Base-by-base conservation (phyloP, 768 basidiomycete species). In the Serendipita sp. region DNA sequence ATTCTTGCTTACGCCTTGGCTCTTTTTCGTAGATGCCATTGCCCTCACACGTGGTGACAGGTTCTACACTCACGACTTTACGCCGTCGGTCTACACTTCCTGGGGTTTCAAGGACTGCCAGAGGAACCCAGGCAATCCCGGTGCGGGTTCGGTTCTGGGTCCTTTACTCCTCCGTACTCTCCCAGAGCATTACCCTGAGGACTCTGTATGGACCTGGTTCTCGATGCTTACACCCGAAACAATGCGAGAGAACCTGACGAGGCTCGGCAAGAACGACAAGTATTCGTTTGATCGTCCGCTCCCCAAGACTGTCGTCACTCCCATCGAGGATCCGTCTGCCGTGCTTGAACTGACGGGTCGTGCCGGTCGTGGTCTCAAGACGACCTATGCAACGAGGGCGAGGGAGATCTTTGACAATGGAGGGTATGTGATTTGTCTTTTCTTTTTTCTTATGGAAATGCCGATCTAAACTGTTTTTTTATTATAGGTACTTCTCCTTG, bases 81-180 rank as follows among this genome's bases (percentile, higher is more conserved):
- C 18, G 58, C 58, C 89, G 1, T 81, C 75, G 75, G 91, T 91
- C 71, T 70, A 89, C 70, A 91, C 89, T 2, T 75, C 86, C 2
- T 91, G 89, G 89, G 89, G 89, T 43, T 89, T 87, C 69, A 80
- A 83, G 23, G 89, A 92, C 72, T 87, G 86, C 71, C 86, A 88
- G 67, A 82, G 88, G 64, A 83, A 90, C 68, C 75, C 83, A 33
- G 76, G 76, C 44, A 88, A 80, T 2, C 85, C 82, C 65, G 88
- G 88, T 31, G 87, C 86, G 67, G 88, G 88, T 23, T 73, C 71
- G 10, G 29, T 62, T 10, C 66, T 66, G 16, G 64, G 62, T 34
- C 33, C 66, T 79, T 27, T 91, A 36, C 74, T 91, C 73, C 75
- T 89, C 58, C 86, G 90, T 52, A 83, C 81, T 18, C 78, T 91